Evolutionary conservation across 2,329 filamentous ascomycete species (phyloP), one percentile per base, ranked within the genome.

Genomic region (Pseudohalonectria lignicola): DNA sequence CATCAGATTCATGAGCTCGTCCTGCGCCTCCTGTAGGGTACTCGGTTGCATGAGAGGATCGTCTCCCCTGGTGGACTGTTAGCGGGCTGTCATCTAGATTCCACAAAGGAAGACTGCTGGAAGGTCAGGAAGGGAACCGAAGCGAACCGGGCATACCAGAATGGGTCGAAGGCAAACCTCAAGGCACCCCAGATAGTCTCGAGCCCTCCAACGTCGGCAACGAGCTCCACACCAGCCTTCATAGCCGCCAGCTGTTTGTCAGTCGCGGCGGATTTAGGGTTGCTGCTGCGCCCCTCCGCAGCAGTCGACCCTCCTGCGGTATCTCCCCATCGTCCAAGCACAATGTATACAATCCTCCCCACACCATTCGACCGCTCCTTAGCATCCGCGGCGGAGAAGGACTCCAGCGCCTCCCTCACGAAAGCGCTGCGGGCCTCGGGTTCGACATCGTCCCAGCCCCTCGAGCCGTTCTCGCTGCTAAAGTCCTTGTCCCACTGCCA

Each of bases 261-360:
- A 13, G 70, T 72, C 13, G 75, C 75, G 32, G 69, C 67, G 4
- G 66, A 67, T 31, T 64, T 63, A 31, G 62, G 51, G 50, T 65
- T 46, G 37, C 61, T 52, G 54, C 63, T 49, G 43, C 46, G 39
- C 54, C 61, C 55, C 41, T 54, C 47, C 41, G 65, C 46, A 41
- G 57, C 53, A 37, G 53, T 48, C 4, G 52, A 41, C 37, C 60
- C 53, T 21, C 76, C 72, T 23, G 79, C 79, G 10, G 79, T 85
- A 35, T 78, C 67, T 3, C 69, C 72, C 83, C 83, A 88, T 26
- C 79, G 66, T 2, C 83, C 83, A 5, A 85, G 67, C 12, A 81
- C 62, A 19, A 83, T 55, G 49, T 81, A 80, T 4, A 76, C 58
- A 32, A 80, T 55, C 33, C 67, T 69, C 25, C 72, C 72, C 23